A percentile compares a stretch with the other conserved stretches of the same genome.
Conservation (phyloP, 345 rosid species). For the Limnanthes douglasii region DNA sequence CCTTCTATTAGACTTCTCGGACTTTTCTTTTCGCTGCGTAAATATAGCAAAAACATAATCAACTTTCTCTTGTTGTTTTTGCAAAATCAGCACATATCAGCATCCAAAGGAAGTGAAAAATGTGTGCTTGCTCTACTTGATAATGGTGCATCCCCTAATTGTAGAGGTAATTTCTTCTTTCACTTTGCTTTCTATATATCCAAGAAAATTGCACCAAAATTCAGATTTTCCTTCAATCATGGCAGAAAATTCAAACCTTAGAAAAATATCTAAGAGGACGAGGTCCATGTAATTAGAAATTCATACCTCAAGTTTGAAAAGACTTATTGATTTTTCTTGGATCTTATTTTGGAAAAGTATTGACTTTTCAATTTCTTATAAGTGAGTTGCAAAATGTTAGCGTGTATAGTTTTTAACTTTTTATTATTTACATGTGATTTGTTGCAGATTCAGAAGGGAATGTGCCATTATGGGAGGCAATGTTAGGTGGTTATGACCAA, state of each 20-base stretch:
- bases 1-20: background rate
- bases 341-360: too few species aligned
- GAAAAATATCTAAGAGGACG: too few species aligned
- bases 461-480: slow-evolving; percentile 79
- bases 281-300: too few species aligned
- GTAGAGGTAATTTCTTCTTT: slow-evolving; percentile 33
- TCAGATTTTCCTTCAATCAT: too few species aligned
- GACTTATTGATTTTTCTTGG: too few species aligned
- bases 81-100: slow-evolving; percentile 60
- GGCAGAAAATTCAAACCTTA: too few species aligned
- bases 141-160: slow-evolving; percentile 47
- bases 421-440: background rate
- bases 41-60: background rate
- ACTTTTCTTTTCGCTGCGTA: background rate
- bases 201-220: too few species aligned
- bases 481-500: slow-evolving; percentile 41
- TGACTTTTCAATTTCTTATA: too few species aligned
- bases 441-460: slow-evolving; percentile 54
- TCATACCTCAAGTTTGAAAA: too few species aligned
- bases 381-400: too few species aligned
- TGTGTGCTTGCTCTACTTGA: slow-evolving; percentile 67
- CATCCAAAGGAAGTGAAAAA: slow-evolving; percentile 57
- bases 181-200: too few species aligned
- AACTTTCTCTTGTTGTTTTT: background rate
- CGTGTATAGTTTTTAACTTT: background rate